These are phyloP conservation scores for Lagenaria siceraria DNA, from an alignment of 306 rosid genomes.

Conservation along the genomic window DNA sequence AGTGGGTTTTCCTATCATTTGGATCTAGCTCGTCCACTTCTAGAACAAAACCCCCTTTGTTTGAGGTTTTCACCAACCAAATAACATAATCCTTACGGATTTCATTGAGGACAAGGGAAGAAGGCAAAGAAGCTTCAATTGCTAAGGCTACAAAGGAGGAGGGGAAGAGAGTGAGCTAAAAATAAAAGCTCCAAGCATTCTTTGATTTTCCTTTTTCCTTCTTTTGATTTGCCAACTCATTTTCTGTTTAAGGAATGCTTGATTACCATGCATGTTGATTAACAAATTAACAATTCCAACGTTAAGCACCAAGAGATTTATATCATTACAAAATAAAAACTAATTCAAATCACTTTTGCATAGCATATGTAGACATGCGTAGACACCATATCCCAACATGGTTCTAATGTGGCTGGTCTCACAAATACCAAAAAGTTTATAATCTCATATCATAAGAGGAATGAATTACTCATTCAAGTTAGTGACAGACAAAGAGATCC, in stretches of 20 bases:
- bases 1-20: too few relatives aligned
- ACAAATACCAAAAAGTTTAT: too few relatives aligned
- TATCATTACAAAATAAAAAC: background rate
- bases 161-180: background rate
- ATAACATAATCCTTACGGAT: too few relatives aligned
- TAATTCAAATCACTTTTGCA: too few relatives aligned
- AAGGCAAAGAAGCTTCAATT: background rate
- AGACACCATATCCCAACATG: too few relatives aligned
- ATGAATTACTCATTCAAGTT: background rate
- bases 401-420: too few relatives aligned
- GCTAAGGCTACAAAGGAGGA: background rate
- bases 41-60: background rate
- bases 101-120: background rate
- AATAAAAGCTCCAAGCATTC: background rate
- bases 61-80: too few relatives aligned
- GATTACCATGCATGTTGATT: background rate
- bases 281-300: background rate
- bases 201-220: background rate
- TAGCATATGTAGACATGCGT: too few relatives aligned
- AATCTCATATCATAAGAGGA: background rate
- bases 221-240: background rate
- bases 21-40: background rate
- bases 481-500: background rate
- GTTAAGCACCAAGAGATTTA: background rate
- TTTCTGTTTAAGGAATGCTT: background rate